Conservation (phyloP, 495 filamentous ascomycete genomes). For the Ascodesmis nigricans region DNA sequence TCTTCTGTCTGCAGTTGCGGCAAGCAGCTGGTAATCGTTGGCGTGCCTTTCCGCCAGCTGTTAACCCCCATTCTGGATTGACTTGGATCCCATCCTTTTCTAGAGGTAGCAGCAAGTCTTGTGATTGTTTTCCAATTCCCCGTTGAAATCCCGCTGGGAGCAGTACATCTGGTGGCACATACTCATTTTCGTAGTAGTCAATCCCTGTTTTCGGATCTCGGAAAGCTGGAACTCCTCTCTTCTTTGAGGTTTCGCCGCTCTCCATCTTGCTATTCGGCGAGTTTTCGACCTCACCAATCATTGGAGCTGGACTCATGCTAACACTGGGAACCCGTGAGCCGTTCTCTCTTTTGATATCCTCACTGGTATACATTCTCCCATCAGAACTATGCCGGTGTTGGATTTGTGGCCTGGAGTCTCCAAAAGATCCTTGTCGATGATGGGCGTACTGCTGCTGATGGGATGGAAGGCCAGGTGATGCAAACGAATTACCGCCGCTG, state of each 20-base stretch:
- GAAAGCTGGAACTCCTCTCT: not conserved
- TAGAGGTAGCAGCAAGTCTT: constrained; percentile 14
- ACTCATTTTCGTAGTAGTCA: constrained; percentile 19
- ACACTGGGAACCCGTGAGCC: constrained; percentile 13
- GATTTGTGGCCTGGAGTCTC: constrained; percentile 6
- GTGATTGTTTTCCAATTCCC: constrained; percentile 18
- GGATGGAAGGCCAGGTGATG: constrained; percentile 5
- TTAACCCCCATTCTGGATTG: constrained; percentile 22
- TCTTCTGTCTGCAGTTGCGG: constrained; percentile 19
- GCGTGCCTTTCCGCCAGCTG: constrained; percentile 20
- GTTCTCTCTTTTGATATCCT: constrained; percentile 16
- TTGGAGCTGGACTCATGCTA: constrained; percentile 11
- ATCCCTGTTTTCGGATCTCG: constrained; percentile 6
- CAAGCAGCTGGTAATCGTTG: constrained; percentile 20
- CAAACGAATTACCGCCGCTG: constrained; percentile 1
- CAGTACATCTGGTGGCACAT: constrained; percentile 11
- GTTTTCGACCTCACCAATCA: too few relatives aligned
- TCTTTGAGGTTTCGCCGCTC: too few relatives aligned
- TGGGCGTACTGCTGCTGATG: constrained; percentile 5
- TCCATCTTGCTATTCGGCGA: too few relatives aligned
- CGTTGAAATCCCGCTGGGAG: constrained; percentile 17
- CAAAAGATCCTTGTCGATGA: constrained; percentile 1
- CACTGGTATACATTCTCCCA: too few relatives aligned
- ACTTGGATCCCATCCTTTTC: constrained; percentile 19
- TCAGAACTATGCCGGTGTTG: too few relatives aligned